Base-by-base conservation (phyloP, 352 stramenopile genomes). In the Pythium brassicae region DNA sequence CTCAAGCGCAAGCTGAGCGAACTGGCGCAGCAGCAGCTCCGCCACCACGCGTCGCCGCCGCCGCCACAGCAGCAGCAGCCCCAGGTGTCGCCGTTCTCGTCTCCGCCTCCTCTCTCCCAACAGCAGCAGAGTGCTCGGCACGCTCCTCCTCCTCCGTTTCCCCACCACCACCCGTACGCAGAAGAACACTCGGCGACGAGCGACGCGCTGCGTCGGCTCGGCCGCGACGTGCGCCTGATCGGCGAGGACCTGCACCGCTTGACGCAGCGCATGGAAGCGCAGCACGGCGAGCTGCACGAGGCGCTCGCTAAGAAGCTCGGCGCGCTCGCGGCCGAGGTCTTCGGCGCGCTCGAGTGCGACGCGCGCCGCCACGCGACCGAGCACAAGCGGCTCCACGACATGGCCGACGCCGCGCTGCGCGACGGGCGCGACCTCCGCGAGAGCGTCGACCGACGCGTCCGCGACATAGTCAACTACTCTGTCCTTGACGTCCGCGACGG, bases 281-380 rank as follows among this genome's bases (percentile, higher is more conserved):
- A 43, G 2, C 45, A 61, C 15, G 57, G 53, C 9, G 57, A 66
- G 10, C 55, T 77, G 22, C 61, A 72, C 4, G 56, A 81, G 12
- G 61, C 69, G 32, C 42, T 80, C 40, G 56, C 62, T 22, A 12
- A 46, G 19, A 63, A 64, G 20, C 29, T 86, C 1, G 44, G 66
- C 20, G 71, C 80, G 2, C 49, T 83, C 0, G 66, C 65, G 17
- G 62, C 59, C 3, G 61, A 82, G 47, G 3, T 87, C 43, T 84
- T 84, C 60, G 59, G 63, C 32, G 61, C 71, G 6, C 53, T 87
- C 2, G 46, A 59, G 19, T 66, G 71, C 37, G 72, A 87, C 53
- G 76, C 74, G 12, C 53, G 51, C 20, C 59, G 64, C 45, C 74
- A 87, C 58, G 55, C 59, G 15, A 62, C 56, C 12, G 72, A 82